Percentiles rank a stretch among this genome's conserved stretches.
These are phyloP conservation scores for Lasiodiplodia sp. DNA, from an alignment of 2,329 filamentous ascomycete species.

Conservation along the genomic window DNA sequence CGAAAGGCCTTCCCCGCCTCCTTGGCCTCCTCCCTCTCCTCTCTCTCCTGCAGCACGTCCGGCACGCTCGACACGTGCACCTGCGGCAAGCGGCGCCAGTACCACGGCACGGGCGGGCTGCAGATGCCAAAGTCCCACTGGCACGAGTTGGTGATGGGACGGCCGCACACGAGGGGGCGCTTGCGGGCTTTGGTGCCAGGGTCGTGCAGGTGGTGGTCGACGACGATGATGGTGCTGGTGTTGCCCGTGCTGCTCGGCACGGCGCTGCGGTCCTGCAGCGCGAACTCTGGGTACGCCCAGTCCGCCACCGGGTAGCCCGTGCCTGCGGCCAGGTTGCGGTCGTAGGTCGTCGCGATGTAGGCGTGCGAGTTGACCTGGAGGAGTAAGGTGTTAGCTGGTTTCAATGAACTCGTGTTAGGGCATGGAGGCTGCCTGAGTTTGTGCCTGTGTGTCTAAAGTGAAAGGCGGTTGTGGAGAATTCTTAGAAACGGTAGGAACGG, in stretches of 20 bases:
- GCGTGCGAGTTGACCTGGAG: neutral
- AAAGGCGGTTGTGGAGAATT: neutral
- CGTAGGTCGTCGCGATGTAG: neutral
- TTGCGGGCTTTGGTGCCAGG: neutral
- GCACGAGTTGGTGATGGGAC: neutral
- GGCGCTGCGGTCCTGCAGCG: neutral
- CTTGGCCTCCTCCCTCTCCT: neutral
- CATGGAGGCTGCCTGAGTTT: neutral
- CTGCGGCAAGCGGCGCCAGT: neutral
- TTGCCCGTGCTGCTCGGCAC: neutral
- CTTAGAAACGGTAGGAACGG: neutral
- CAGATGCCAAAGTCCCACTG: neutral
- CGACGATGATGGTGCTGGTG: neutral
- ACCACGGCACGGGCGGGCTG: neutral
- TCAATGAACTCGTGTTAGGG: no score
- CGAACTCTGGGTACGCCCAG: slow-evolving; percentile 7
- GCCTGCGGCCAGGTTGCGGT: neutral
- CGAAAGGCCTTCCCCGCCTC: neutral
- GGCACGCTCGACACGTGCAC: neutral
- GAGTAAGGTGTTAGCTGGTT: neutral
- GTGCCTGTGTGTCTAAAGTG: neutral
- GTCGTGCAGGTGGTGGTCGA: neutral
- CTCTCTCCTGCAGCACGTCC: neutral
- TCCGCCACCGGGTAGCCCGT: neutral
- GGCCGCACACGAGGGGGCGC: neutral